Base-by-base conservation (phyloP, 192 early-diverging fungal species). In the Oehlia diaphana region DNA sequence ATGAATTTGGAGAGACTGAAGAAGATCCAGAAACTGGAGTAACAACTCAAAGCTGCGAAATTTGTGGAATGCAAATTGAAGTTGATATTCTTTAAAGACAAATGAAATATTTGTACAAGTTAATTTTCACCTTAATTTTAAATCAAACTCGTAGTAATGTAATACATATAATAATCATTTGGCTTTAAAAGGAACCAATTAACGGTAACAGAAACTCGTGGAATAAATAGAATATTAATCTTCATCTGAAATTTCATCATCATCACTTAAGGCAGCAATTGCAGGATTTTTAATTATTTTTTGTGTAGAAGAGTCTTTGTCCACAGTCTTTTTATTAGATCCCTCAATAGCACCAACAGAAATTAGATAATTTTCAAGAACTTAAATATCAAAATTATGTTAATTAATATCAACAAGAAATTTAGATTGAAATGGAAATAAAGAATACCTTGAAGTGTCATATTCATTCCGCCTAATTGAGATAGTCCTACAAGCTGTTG, bases 401-500 rank as follows among this genome's bases (percentile, higher is more conserved):
- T 68, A 58, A 53, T 35, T 69, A 19, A 21, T 26, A 68, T 31
- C 8, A 74, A 61, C 19, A 3, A 35, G 8, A 21, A 39, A 35
- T 21, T 9, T 37, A 21, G 31, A 31, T 37, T 35, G 23, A 2
- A 50, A n/a, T 47, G 44, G 1, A 21, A 77, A 26, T 47, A 26
- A 26, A 61, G 9, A 72, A 79, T 86, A 87, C 90, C 90, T 81
- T 91, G 87, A 47, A 89, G 87, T 44, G 89, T 95, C 78, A 93
- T 92, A 37, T 91, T 89, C 87, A 93, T 89, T 39, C 96, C 96
- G 58, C 96, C 96, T 79, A 96, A 90, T 61, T 86, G 82, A 69
- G 90, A 83, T 58, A 95, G 86, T 31, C 96, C 92, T 14, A 98
- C 93, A 35, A 98, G 81, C 82, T 99, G 94, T 31, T 88, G 85